These are phyloP conservation scores for Pythium rishiriense DNA, from an alignment of 352 stramenopile species.

Conservation along the genomic window DNA sequence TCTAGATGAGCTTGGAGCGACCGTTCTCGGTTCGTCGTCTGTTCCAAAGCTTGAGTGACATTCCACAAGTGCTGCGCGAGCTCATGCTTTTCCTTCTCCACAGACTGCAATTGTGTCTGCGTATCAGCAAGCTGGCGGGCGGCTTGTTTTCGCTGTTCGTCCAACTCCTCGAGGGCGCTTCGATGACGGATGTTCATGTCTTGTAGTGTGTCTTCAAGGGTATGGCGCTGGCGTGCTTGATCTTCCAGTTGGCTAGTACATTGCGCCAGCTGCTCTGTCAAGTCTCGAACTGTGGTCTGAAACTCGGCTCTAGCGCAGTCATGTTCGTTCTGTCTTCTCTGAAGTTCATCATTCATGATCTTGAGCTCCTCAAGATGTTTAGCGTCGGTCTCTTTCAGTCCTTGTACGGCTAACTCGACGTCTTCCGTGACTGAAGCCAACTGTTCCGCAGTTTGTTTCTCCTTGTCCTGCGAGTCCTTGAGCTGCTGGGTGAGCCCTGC, in stretches of 20 bases:
- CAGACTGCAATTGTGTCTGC: slow-evolving; percentile 19
- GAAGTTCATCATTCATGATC: slow-evolving; percentile 65
- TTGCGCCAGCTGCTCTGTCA: slow-evolving; percentile 35
- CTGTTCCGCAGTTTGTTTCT: slow-evolving; percentile 36
- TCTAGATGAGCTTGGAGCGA: slow-evolving; percentile 30
- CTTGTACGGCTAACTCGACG: slow-evolving; percentile 34
- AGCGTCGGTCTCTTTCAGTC: slow-evolving; percentile 33
- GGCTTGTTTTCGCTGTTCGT: slow-evolving; percentile 11
- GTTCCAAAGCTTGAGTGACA: slow-evolving; percentile 49
- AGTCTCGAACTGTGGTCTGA: slow-evolving; percentile 32
- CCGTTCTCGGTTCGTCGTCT: slow-evolving; percentile 31
- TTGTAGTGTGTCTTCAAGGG: slow-evolving; percentile 30
- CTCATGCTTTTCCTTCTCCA: slow-evolving; percentile 52
- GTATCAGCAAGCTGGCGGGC: neutral
- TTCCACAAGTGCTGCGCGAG: slow-evolving; percentile 66
- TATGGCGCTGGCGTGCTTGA: neutral
- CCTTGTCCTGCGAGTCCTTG: slow-evolving; percentile 32
- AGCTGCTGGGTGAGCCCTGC: slow-evolving; percentile 40
- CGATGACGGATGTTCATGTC: slow-evolving; percentile 25
- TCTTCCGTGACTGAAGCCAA: slow-evolving; percentile 38
- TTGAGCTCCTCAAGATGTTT: slow-evolving; percentile 52
- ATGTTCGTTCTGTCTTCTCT: slow-evolving; percentile 35
- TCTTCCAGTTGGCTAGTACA: slow-evolving; percentile 34
- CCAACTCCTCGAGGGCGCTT: slow-evolving; percentile 19
- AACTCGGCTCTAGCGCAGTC: slow-evolving; percentile 43